These are phyloP conservation scores for Oryza glaberrima DNA, from an alignment of 176 grass and related monocot species.

Conservation along the genomic window DNA sequence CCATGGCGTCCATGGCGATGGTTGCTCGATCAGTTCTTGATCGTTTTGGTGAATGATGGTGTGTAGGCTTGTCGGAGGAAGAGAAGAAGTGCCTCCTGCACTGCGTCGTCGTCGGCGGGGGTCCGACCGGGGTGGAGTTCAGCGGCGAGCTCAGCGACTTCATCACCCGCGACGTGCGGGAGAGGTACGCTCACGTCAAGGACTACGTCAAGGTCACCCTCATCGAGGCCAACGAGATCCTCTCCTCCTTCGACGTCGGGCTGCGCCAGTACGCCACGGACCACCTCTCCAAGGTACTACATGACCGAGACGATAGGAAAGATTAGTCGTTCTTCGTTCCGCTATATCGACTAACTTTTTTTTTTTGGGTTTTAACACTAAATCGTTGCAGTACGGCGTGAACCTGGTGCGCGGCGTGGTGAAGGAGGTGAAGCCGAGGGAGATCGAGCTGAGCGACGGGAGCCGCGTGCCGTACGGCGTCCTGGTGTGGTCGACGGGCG, in stretches of 20 bases:
- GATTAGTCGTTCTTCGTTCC: too few species aligned
- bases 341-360: too few species aligned
- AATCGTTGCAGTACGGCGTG: conserved; percentile 67
- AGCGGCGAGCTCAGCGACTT: conserved; percentile 97
- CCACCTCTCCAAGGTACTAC: conserved; percentile 77
- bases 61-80: conserved; percentile 65
- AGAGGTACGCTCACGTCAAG: conserved; percentile 87
- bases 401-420: conserved; percentile 72
- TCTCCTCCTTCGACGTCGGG: conserved; percentile 82
- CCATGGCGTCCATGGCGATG: too few species aligned
- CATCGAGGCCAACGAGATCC: conserved; percentile 92
- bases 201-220: conserved; percentile 90
- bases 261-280: conserved; percentile 79
- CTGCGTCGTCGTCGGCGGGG: conserved; percentile 88
- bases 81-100: conserved; percentile 80
- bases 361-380: too few species aligned
- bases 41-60: not conserved
- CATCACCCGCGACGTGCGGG: conserved; percentile 73
- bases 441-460: conserved; percentile 72
- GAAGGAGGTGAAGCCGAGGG: conserved; percentile 65
- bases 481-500: conserved; percentile 92
- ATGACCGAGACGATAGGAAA: too few species aligned
- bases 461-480: conserved; percentile 74
- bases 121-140: conserved; percentile 94
- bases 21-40: not conserved